Percentiles rank a stretch among this genome's conserved stretches.
Conservation (phyloP, 2,329 filamentous ascomycete species). For the Alternaria postmessia region DNA sequence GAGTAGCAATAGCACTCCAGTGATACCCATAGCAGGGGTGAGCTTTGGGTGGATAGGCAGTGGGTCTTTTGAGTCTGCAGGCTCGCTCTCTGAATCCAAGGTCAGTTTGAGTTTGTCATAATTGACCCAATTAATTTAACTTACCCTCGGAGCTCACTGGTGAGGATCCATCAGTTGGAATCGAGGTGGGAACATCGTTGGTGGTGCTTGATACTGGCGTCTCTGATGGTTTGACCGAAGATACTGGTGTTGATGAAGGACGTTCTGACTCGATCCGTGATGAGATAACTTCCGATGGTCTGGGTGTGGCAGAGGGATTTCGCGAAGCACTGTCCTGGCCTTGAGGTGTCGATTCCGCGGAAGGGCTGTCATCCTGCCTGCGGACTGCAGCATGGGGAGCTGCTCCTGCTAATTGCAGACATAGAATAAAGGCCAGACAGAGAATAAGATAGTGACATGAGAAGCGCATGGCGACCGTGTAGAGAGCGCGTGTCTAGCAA, state of each 20-base stretch:
- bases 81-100: constrained; percentile 15
- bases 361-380: constrained; percentile 41
- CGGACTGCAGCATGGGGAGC: constrained; percentile 33
- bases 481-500: constrained; percentile 20
- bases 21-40: constrained; percentile 82
- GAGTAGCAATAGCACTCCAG: constrained; percentile 77
- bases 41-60: constrained; percentile 78
- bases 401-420: constrained; percentile 33
- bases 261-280: constrained; percentile 20
- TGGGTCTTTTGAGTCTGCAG: constrained; percentile 24
- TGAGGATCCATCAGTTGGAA: constrained; percentile 24
- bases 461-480: constrained; percentile 36
- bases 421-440: constrained; percentile 38
- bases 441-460: constrained; percentile 35
- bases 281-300: constrained; percentile 21
- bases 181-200: constrained; percentile 27
- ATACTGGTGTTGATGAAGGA: constrained; percentile 21
- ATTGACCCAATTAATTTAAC: background rate
- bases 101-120: constrained; percentile 1
- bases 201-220: constrained; percentile 17
- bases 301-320: constrained; percentile 27
- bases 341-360: constrained; percentile 24
- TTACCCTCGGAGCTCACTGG: constrained; percentile 33
- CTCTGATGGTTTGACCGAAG: constrained; percentile 22
- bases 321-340: constrained; percentile 19